Evolutionary conservation across 2,329 filamentous ascomycete genomes (phyloP), one percentile per base, ranked within the genome.

Genomic region (Exophiala spinifera): DNA sequence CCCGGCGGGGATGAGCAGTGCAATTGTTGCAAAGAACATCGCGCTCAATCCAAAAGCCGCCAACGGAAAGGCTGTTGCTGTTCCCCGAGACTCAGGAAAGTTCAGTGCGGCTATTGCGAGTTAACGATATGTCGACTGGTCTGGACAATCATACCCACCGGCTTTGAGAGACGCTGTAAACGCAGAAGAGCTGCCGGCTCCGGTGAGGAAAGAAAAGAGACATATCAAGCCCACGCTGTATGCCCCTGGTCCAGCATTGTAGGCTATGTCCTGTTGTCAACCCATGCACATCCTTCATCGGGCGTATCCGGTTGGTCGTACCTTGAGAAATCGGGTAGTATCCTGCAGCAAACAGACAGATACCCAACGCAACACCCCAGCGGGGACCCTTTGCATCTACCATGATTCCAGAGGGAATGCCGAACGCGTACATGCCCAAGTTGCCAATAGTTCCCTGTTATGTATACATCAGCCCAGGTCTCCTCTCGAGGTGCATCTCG

Each of bases 31-130:
- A 74, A 96, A 99, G 76, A 97, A 95, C 73, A 99, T 94, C 51
- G 94, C 94, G 69, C 91, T 96, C 53, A 99, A 75, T 2, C 94
- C 94, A 67, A 97, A 97, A 2, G 89, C 91, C 53, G 94, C 89
- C 52, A 97, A 74, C 4, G 94, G 92, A 64, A 97, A 94, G 1
- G 91, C 91, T 4, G 94, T 97, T 4, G 94, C 94, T 3, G 92
- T 96, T 51, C 94, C 94, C 60, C 94, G 84, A 69, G 95, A 87
- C 55, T 86, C 82, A 11, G 92, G 92, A 84, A 91, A 96, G 72
- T 96, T 96, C 61, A 94, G 80, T 8, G 91, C 91, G 46, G 88
- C 91, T 68, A 76, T 77, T 69, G 25, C 20, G 44, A 40, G 40
- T 63, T 40, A 53, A 31, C 10, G 21, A 31, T 20, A 7, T 34